phyloP scores from a whole-genome alignment of 208 protist genomes.

The Leishmania lainsoni region DNA sequence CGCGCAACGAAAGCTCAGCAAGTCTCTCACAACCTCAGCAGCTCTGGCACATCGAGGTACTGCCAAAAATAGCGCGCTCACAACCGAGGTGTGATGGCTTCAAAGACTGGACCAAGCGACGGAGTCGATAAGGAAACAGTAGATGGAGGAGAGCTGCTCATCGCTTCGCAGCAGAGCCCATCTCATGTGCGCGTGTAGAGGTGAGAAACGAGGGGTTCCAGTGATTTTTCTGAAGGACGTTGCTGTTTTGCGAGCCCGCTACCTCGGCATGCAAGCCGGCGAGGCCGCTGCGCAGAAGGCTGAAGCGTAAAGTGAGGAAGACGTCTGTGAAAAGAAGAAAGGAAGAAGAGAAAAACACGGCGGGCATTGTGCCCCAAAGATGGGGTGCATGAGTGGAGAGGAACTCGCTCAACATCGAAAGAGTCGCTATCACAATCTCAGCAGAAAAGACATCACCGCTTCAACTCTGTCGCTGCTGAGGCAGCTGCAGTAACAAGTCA shows the following conservation, averaged over 20 bases:
- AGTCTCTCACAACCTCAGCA: constrained; percentile 21
- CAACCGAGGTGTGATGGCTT: constrained; percentile 1
- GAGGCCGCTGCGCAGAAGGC: not conserved
- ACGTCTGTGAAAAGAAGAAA: not conserved
- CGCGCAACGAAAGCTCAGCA: constrained; percentile 34
- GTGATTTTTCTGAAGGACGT: not conserved
- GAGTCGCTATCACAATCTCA: not conserved
- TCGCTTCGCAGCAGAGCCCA: not conserved
- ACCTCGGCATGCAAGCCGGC: too few species aligned
- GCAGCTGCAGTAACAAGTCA: not conserved
- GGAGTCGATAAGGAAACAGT: not conserved
- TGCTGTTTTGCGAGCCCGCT: not conserved
- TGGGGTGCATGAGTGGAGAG: constrained; percentile 5
- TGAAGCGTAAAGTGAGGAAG: not conserved
- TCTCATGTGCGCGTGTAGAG: not conserved
- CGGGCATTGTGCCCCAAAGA: constrained; percentile 22
- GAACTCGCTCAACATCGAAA: constrained; percentile 26
- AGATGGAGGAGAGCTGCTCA: not conserved
- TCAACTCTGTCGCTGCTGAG: not conserved
- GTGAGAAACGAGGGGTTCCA: not conserved
- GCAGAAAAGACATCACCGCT: not conserved
- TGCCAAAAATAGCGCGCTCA: constrained; percentile 5
- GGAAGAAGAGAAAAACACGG: constrained; percentile 4
- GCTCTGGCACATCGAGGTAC: constrained; percentile 19
- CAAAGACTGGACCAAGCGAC: constrained; percentile 9